Evolutionary conservation across 140 eudicot genomes (phyloP).

Genomic region (Cichorium intybus): DNA sequence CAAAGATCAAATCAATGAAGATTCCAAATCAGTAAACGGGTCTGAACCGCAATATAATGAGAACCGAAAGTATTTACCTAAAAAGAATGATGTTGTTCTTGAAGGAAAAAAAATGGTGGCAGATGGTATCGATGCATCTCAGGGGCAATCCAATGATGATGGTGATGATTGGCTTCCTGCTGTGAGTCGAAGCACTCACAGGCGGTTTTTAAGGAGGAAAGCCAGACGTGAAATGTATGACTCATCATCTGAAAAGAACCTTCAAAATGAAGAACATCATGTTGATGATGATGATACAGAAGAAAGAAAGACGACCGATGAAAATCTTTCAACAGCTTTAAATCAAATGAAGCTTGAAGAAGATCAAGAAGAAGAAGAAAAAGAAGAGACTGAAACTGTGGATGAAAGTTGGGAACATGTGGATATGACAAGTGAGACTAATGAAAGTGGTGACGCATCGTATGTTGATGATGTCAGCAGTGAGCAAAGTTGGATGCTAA

Average conservation of each 20-base stretch:
- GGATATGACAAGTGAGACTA: conserved; percentile 45
- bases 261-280: conserved; percentile 24
- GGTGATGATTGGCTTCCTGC: conserved; percentile 90
- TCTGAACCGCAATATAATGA: conserved; percentile 33
- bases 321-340: conserved; percentile 51
- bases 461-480: conserved; percentile 72
- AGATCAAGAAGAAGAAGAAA: conserved; percentile 36
- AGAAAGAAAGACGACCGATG: conserved; percentile 30
- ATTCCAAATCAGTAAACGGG: conserved; percentile 46
- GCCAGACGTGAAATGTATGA: conserved; percentile 76
- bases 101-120: conserved; percentile 88
- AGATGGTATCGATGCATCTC: conserved; percentile 85
- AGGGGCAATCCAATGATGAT: conserved; percentile 58
- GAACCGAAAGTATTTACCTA: conserved; percentile 42
- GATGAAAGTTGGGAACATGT: conserved; percentile 29
- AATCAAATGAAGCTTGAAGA: conserved; percentile 67
- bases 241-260: conserved; percentile 41
- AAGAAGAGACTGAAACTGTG: conserved; percentile 25
- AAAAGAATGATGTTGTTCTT: conserved; percentile 61
- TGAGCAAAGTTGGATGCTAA: conserved; percentile 94
- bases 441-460: conserved; percentile 53
- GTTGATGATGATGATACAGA: conserved; percentile 42
- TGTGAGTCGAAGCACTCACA: conserved; percentile 91
- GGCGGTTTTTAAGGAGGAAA: conserved; percentile 80
- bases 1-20: conserved; percentile 30